Conservation (phyloP, 345 rosid genomes). For the Murraya paniculata region DNA sequence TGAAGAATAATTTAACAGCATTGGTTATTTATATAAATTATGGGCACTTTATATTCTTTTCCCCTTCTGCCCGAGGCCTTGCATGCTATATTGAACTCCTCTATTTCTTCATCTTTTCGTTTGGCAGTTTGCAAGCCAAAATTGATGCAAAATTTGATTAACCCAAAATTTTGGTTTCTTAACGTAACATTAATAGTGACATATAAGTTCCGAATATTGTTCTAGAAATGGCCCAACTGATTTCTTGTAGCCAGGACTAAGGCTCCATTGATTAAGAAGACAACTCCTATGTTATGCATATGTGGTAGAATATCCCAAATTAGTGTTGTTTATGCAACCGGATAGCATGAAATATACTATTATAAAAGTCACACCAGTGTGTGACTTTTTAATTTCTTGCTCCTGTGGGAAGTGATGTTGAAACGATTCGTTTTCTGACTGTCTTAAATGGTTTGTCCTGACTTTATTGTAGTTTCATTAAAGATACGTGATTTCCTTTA, state of each 20-base stretch:
- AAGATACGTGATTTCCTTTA: neutral
- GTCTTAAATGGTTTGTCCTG: neutral
- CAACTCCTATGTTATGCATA: neutral
- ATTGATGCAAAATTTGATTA: neutral
- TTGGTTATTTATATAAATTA: neutral
- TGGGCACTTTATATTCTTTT: neutral
- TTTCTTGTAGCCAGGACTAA: neutral
- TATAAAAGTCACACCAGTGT: neutral
- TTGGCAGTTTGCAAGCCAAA: neutral
- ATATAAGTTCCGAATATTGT: neutral
- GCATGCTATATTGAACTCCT: neutral
- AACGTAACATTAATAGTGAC: neutral
- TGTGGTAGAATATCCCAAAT: neutral
- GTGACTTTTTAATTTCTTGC: neutral
- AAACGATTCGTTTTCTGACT: too few species aligned
- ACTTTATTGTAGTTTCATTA: neutral
- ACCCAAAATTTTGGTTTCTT: neutral
- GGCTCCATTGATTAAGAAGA: neutral
- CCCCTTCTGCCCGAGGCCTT: neutral
- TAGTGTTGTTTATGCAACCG: neutral
- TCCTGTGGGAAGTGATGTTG: neutral
- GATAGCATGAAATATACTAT: neutral
- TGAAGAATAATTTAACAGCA: neutral
- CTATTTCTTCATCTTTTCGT: neutral
- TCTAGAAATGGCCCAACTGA: neutral